These are phyloP conservation scores for Plasmodium gallinaceum DNA, from an alignment of 169 alveolate species.

Conservation along the genomic window DNA sequence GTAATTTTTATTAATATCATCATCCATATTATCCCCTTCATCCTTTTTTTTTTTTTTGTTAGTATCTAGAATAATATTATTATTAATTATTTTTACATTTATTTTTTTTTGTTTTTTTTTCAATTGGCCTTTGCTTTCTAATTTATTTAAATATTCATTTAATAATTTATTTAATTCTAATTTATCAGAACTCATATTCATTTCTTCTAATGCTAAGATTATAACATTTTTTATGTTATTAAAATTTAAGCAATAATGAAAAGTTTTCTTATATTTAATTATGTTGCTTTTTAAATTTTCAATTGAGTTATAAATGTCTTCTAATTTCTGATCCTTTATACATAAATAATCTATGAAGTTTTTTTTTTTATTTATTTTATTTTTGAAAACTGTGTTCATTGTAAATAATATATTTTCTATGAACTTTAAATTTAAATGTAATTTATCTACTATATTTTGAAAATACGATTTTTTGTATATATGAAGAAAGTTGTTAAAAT, in stretches of 20 bases:
- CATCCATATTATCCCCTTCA: background rate
- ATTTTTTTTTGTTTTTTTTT: conserved; percentile 70
- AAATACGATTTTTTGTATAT: conserved; percentile 57
- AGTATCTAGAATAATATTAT: conserved; percentile 54
- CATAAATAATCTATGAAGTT: conserved; percentile 43
- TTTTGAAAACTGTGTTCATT: conserved; percentile 15
- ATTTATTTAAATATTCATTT: conserved; percentile 47
- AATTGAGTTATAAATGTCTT: conserved; percentile 65
- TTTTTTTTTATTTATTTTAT: conserved; percentile 41
- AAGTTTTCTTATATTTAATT: conserved; percentile 47
- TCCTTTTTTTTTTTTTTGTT: conserved; percentile 16
- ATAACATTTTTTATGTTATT: conserved; percentile 67
- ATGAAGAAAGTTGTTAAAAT: conserved; percentile 25
- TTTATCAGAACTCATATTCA: conserved; percentile 70
- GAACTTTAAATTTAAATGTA: conserved; percentile 62
- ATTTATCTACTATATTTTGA: conserved; percentile 66
- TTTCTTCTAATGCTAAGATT: conserved; percentile 46
- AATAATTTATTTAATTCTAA: conserved; percentile 48
- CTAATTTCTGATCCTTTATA: conserved; percentile 66
- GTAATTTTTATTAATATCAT: background rate
- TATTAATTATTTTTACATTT: conserved; percentile 45
- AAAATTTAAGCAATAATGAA: conserved; percentile 70
- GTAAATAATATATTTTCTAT: conserved; percentile 65
- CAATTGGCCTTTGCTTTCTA: conserved; percentile 54
- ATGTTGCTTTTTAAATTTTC: conserved; percentile 64